These are phyloP conservation scores for Teratosphaeria viscida DNA, from an alignment of 2,329 filamentous ascomycete species.

Conservation along the genomic window DNA sequence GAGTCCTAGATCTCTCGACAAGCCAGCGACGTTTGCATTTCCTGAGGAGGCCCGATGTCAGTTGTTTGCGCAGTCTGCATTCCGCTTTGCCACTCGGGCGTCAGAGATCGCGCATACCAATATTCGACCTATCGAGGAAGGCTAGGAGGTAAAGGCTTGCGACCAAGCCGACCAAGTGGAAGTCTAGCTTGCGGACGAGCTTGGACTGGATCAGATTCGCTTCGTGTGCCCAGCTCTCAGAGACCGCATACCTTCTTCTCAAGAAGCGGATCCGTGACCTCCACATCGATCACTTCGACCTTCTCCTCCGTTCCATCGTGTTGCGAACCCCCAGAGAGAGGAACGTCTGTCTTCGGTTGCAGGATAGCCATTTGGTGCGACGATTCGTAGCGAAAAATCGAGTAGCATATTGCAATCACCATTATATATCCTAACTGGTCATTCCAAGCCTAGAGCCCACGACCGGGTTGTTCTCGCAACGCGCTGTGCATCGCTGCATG, in stretches of 20 bases:
- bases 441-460: too few relatives aligned
- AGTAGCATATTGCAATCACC: too few relatives aligned
- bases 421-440: too few relatives aligned
- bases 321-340: too few relatives aligned
- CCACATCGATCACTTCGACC: not conserved
- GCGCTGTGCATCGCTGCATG: too few relatives aligned
- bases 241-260: not conserved
- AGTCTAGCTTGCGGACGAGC: not conserved
- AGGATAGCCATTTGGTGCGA: too few relatives aligned
- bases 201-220: not conserved
- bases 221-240: not conserved
- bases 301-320: not conserved
- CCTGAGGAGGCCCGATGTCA: slow-evolving; percentile 7
- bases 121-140: slow-evolving; percentile 28
- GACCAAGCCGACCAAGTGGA: not conserved
- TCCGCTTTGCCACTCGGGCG: too few relatives aligned
- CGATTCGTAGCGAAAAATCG: too few relatives aligned
- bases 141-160: not conserved
- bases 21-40: slow-evolving; percentile 33
- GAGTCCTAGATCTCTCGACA: slow-evolving; percentile 37
- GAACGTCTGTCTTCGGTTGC: too few relatives aligned
- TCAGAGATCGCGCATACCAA: slow-evolving; percentile 4
- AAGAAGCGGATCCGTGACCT: not conserved
- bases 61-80: not conserved
- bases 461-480: too few relatives aligned